These are phyloP conservation scores for Candida ponderosae DNA, from an alignment of 805 yeast genomes.

Conservation along the genomic window DNA sequence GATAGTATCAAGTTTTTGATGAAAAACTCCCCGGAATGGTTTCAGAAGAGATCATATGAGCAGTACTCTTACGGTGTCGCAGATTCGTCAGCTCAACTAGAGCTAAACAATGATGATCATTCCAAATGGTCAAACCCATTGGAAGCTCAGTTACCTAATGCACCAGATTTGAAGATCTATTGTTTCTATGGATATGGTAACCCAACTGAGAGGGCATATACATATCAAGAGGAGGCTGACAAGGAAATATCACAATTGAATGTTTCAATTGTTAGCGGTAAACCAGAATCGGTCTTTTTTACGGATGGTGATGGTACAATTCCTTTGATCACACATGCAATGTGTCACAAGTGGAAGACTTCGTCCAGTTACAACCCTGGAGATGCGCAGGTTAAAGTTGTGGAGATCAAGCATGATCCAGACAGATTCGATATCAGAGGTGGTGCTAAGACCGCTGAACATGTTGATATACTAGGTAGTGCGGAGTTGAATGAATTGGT, in stretches of 20 bases:
- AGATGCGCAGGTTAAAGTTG: constrained; percentile 59
- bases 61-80: constrained; percentile 82
- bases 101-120: constrained; percentile 58
- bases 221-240: constrained; percentile 64
- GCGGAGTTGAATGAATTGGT: constrained; percentile 86
- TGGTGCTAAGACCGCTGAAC: constrained; percentile 96
- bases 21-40: constrained; percentile 71
- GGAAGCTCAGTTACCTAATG: constrained; percentile 86
- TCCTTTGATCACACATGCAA: constrained; percentile 75
- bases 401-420: constrained; percentile 91
- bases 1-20: constrained; percentile 63
- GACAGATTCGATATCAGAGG: constrained; percentile 92
- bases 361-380: constrained; percentile 77
- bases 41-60: constrained; percentile 48
- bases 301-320: constrained; percentile 98
- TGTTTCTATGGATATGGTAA: constrained; percentile 96
- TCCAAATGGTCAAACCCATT: constrained; percentile 91
- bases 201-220: constrained; percentile 91
- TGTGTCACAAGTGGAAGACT: constrained; percentile 88
- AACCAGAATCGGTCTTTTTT: constrained; percentile 55
- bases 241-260: constrained; percentile 46
- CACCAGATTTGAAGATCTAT: constrained; percentile 83
- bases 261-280: constrained; percentile 58
- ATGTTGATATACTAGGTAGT: constrained; percentile 92
- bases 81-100: constrained; percentile 46